Evolutionary conservation across 345 rosid genomes (phyloP).

Genomic region (Schrenkiella parvula): DNA sequence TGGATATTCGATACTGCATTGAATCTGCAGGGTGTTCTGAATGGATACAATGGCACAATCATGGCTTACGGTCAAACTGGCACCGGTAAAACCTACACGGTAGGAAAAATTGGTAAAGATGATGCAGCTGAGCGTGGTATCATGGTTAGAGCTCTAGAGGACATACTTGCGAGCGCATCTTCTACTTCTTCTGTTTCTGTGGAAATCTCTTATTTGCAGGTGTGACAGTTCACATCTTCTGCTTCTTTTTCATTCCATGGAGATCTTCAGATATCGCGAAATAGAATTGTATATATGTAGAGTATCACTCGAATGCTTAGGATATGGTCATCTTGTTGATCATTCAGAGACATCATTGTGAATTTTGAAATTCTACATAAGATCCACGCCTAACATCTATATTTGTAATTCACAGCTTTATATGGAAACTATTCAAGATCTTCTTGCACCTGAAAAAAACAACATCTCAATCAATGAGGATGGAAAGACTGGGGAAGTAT

Average conservation of each 20-base stretch:
- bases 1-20: background rate
- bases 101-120: constrained; percentile 76
- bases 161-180: constrained; percentile 47
- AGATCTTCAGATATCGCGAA: background rate
- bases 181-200: constrained; percentile 56
- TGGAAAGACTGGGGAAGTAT: constrained; percentile 78
- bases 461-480: constrained; percentile 77
- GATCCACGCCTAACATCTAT: background rate
- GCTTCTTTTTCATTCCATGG: constrained; percentile 39
- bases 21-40: constrained; percentile 74
- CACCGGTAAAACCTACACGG: constrained; percentile 88
- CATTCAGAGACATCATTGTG: background rate
- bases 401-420: constrained; percentile 51
- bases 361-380: background rate
- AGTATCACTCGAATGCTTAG: background rate
- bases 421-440: constrained; percentile 92
- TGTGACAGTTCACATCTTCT: constrained; percentile 28
- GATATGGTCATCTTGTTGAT: background rate
- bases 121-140: constrained; percentile 90
- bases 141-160: constrained; percentile 91
- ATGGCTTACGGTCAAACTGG: constrained; percentile 99
- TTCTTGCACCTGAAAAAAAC: constrained; percentile 76
- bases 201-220: constrained; percentile 92
- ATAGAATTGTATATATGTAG: background rate
- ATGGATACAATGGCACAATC: constrained; percentile 91